Base-by-base conservation (phyloP, 768 basidiomycete species). In the Mycena metata region DNA sequence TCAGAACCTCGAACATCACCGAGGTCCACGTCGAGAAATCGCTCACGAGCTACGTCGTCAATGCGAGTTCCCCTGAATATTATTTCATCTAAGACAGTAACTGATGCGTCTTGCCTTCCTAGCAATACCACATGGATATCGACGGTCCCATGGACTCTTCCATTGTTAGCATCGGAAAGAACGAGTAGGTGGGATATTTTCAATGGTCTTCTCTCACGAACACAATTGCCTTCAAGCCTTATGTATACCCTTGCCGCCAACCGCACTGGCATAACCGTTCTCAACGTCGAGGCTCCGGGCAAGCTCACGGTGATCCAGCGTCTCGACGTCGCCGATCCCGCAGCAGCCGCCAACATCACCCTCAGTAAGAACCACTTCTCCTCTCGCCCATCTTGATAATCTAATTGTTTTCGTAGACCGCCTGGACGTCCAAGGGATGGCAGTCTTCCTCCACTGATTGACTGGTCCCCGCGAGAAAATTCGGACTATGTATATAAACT, bases 181-280 rank as follows among this genome's bases (percentile, higher is more conserved):
- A 64, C 15, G 70, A 71, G 70, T 67, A 52, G 5, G 42, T 10
- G 30, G 45, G 3, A 19, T 16, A 7, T 60, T 33, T 16, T 15
- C 16, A 15, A 16, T 41, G 23, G 8, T 2, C 6, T n/a, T n/a
- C 15, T 19, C 11, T 0, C 15, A 23, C 30, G 63, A 9, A 68
- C 50, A 17, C 17, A 36, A 39, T 17, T 39, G 45, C 45, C 10
- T 61, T 36, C 30, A 57, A 84, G 83, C 74, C 83, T 83, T 76
- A 73, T 84, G 63, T 83, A 82, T 73, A 75, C 84, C 36, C 69
- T 84, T 51, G 75, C 78, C 3, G 77, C 83, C 3, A 80, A 80
- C 69, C 75, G 75, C 23, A 82, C 83, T 0, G 75, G 79, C 6
- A 73, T 86, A 57, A 76, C 80, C 21, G 84, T 83, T 33, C 54